phyloP scores from a whole-genome alignment of 768 basidiomycete genomes.

The Rhizopogon salebrosus region DNA sequence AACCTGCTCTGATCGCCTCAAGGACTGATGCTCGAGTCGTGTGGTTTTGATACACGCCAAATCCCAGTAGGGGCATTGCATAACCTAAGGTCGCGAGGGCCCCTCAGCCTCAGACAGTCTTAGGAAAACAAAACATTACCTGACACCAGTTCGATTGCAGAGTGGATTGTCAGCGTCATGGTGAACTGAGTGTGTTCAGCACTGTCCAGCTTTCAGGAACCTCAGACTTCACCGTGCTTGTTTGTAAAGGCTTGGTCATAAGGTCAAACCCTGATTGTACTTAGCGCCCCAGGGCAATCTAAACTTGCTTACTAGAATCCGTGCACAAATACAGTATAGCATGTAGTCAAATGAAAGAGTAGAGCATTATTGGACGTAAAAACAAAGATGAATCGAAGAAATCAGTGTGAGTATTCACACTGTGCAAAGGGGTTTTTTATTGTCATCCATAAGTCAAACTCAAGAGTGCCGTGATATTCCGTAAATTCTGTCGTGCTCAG shows the following conservation, averaged over 20 bases:
- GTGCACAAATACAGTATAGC: too few species aligned
- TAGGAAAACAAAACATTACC: constrained; percentile 21
- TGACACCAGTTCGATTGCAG: constrained; percentile 29
- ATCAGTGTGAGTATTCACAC: background rate
- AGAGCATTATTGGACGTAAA: too few species aligned
- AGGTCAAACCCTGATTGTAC: too few species aligned
- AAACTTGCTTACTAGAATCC: too few species aligned
- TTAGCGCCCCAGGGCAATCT: too few species aligned
- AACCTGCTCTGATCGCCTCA: constrained; percentile 64
- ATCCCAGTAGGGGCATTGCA: constrained; percentile 60
- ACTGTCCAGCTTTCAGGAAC: too few species aligned
- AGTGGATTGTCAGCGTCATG: constrained; percentile 26
- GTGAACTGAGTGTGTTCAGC: background rate
- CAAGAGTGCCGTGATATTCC: background rate
- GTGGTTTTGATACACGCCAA: constrained; percentile 69
- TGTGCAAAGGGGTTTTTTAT: background rate
- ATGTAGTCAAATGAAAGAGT: too few species aligned
- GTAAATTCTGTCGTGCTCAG: background rate
- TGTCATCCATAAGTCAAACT: background rate
- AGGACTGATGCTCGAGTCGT: constrained; percentile 48
- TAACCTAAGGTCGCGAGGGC: constrained; percentile 32
- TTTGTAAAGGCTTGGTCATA: too few species aligned
- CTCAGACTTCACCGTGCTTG: too few species aligned
- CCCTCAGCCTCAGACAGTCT: background rate
- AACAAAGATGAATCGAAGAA: background rate